Conservation (phyloP, 2,329 filamentous ascomycete species). For the Xylariales sp. region DNA sequence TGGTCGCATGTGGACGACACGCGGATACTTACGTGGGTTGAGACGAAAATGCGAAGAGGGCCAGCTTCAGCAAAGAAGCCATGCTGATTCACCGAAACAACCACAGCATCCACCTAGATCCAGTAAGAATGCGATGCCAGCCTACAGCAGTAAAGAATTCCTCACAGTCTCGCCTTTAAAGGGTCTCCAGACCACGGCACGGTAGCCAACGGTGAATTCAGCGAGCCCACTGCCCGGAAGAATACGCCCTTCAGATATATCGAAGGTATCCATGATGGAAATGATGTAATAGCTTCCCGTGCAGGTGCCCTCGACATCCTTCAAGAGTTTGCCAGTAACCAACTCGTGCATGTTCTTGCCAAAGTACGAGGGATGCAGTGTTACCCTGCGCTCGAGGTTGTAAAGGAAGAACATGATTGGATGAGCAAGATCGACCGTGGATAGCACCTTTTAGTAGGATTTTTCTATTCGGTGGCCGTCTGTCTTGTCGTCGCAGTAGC, state of each 20-base stretch:
- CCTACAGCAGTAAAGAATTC: slow-evolving; percentile 39
- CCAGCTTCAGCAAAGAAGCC: slow-evolving; percentile 91
- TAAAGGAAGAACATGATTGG: slow-evolving; percentile 94
- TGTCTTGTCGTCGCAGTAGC: neutral
- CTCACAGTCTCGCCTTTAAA: slow-evolving; percentile 98
- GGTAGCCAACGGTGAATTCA: slow-evolving; percentile 94
- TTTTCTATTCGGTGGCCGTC: neutral
- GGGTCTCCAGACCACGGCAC: slow-evolving; percentile 95
- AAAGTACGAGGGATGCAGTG: slow-evolving; percentile 96
- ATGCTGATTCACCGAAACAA: slow-evolving; percentile 89
- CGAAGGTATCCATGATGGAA: slow-evolving; percentile 95
- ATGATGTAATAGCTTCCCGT: slow-evolving; percentile 98
- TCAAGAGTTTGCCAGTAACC: slow-evolving; percentile 87
- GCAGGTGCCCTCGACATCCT: slow-evolving; percentile 94
- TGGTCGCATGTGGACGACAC: slow-evolving; percentile 14
- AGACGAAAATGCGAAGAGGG: slow-evolving; percentile 82
- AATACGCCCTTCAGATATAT: slow-evolving; percentile 93
- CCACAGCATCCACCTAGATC: slow-evolving; percentile 87
- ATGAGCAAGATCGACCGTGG: neutral
- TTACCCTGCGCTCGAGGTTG: slow-evolving; percentile 93
- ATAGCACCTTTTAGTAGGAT: neutral
- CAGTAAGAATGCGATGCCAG: slow-evolving; percentile 43
- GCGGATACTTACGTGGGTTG: slow-evolving; percentile 73
- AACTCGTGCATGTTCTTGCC: slow-evolving; percentile 92
- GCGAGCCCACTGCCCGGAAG: slow-evolving; percentile 91